These are phyloP conservation scores for Pulveroboletus sp. DNA, from an alignment of 768 basidiomycete species.

Conservation along the genomic window DNA sequence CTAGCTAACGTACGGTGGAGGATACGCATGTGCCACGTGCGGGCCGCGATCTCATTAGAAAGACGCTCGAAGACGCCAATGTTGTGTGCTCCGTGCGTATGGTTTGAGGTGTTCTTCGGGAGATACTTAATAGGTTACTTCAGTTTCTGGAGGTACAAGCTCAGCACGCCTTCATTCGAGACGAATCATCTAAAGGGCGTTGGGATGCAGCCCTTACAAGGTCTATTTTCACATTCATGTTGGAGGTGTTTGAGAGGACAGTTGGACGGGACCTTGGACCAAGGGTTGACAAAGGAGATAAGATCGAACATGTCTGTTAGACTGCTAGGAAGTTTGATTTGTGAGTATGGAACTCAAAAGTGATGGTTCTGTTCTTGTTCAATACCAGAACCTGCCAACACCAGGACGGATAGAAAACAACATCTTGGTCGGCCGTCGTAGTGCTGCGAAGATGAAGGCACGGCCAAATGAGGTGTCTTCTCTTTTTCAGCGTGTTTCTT, in stretches of 20 bases:
- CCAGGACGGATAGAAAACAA: too few species aligned
- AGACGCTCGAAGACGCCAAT: constrained; percentile 74
- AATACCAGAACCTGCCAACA: too few species aligned
- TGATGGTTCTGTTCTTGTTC: background rate
- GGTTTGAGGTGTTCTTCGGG: background rate
- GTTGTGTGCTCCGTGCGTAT: constrained; percentile 63
- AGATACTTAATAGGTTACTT: constrained; percentile 3
- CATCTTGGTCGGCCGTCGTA: too few species aligned
- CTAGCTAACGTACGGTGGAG: constrained; percentile 32
- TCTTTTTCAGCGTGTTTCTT: too few species aligned
- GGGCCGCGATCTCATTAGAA: constrained; percentile 82
- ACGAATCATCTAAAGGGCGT: constrained; percentile 86
- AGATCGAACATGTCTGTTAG: constrained; percentile 73
- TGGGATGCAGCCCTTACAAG: constrained; percentile 93
- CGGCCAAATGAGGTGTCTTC: too few species aligned
- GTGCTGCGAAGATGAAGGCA: too few species aligned
- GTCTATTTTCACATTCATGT: constrained; percentile 77
- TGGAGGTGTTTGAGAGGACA: constrained; percentile 91
- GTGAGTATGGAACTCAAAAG: constrained; percentile 4
- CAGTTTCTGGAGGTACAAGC: constrained; percentile 96
- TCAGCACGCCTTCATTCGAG: constrained; percentile 94
- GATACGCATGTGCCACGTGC: constrained; percentile 91
- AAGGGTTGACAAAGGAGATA: constrained; percentile 37
- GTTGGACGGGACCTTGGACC: constrained; percentile 83
- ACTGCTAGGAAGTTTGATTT: constrained; percentile 2